These are phyloP conservation scores for Metarhizium brunneum DNA, from an alignment of 2,329 filamentous ascomycete genomes.

Conservation along the genomic window DNA sequence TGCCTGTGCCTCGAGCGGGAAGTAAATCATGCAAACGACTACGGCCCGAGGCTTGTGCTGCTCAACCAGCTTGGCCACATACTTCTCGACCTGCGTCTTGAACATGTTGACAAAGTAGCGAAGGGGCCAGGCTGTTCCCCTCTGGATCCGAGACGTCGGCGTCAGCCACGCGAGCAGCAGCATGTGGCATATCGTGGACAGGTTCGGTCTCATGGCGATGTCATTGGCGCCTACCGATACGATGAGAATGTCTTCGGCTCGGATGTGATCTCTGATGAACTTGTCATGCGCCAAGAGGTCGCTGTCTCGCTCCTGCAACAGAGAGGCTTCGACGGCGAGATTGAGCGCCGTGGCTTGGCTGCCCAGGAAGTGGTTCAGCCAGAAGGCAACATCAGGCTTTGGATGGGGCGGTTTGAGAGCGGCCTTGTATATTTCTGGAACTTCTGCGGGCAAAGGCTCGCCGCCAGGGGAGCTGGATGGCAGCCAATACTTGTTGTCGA, in stretches of 20 bases:
- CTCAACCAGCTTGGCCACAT: not conserved
- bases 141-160: not conserved
- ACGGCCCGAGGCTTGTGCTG: not conserved
- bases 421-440: not conserved
- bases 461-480: not conserved
- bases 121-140: not conserved
- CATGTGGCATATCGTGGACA: not conserved
- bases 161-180: not conserved
- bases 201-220: not conserved
- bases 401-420: not conserved
- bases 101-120: not conserved
- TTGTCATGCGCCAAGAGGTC: not conserved
- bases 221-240: not conserved
- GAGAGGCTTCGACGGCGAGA: not conserved
- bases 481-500: not conserved
- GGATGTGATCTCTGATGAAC: not conserved
- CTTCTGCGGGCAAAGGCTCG: not conserved
- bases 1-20: not conserved
- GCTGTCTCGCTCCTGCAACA: not conserved
- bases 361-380: not conserved
- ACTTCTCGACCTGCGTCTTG: not conserved
- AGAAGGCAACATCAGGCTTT: not conserved
- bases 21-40: not conserved
- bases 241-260: not conserved
- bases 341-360: not conserved